Conservation (phyloP, 305 asterid genomes). For the Fraxinus paxiana region DNA sequence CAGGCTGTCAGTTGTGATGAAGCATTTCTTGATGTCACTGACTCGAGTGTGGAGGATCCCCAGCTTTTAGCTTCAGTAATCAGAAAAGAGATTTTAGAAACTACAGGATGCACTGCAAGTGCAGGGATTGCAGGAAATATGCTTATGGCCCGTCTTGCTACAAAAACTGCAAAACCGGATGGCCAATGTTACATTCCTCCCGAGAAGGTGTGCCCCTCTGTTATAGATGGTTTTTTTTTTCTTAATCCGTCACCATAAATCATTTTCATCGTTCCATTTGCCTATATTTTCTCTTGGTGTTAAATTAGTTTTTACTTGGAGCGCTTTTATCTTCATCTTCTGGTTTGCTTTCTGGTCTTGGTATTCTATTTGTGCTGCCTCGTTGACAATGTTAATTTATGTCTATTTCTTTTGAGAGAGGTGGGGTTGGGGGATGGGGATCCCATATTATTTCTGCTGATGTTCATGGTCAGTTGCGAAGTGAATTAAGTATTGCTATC, state of each 20-base stretch:
- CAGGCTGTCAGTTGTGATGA: constrained; percentile 99
- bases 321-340: not conserved
- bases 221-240: not conserved
- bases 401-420: not conserved
- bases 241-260: not conserved
- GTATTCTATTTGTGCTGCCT: not conserved
- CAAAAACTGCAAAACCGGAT: constrained; percentile 86
- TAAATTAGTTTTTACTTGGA: not conserved
- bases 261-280: not conserved
- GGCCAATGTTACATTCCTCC: constrained; percentile 77
- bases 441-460: not conserved
- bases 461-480: not conserved
- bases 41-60: constrained; percentile 64
- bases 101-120: constrained; percentile 91
- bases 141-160: constrained; percentile 97
- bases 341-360: not conserved
- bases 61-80: constrained; percentile 62
- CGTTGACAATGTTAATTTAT: not conserved
- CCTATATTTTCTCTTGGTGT: not conserved
- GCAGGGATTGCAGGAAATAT: constrained; percentile 91
- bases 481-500: not conserved
- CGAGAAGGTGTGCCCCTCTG: constrained; percentile 48
- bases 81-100: constrained; percentile 62
- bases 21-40: constrained; percentile 85
- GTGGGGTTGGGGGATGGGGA: not conserved